Evolutionary conservation across 768 basidiomycete genomes (phyloP).

Genomic region (Auricularia cornea): DNA sequence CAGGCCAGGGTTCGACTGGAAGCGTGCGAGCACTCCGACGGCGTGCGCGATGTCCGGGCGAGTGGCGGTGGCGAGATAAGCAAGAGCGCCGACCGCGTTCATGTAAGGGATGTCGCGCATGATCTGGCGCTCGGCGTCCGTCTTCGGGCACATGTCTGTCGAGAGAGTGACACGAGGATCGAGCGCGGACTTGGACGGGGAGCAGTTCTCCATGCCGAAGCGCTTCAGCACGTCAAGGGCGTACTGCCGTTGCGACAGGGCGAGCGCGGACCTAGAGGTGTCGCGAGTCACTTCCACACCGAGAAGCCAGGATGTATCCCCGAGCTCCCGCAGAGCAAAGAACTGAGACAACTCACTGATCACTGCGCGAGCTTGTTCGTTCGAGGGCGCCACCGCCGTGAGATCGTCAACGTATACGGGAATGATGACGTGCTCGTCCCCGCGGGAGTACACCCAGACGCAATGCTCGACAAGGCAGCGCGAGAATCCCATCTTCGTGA

Average conservation of each 20-base stretch:
- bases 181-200: not conserved
- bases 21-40: conserved; percentile 23
- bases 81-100: conserved; percentile 22
- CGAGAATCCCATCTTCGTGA: conserved; percentile 3
- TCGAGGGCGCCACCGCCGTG: conserved; percentile 6
- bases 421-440: conserved; percentile 19
- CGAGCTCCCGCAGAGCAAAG: not conserved
- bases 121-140: not conserved
- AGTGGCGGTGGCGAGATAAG: conserved; percentile 25
- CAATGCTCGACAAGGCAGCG: conserved; percentile 7
- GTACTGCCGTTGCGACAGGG: conserved; percentile 3
- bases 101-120: conserved; percentile 18
- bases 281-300: conserved; percentile 6
- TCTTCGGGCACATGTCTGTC: conserved; percentile 3
- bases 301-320: not conserved
- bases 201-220: conserved; percentile 1
- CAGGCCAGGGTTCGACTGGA: conserved; percentile 20
- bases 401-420: conserved; percentile 27
- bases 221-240: not conserved
- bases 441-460: conserved; percentile 17
- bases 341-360: not conserved
- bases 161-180: conserved; percentile 2
- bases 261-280: not conserved
- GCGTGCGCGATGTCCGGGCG: conserved; percentile 28
- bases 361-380: not conserved